Evolutionary conservation across 371 early-diverging fungal species (phyloP).

Genomic region (Mucor lusitanicus): DNA sequence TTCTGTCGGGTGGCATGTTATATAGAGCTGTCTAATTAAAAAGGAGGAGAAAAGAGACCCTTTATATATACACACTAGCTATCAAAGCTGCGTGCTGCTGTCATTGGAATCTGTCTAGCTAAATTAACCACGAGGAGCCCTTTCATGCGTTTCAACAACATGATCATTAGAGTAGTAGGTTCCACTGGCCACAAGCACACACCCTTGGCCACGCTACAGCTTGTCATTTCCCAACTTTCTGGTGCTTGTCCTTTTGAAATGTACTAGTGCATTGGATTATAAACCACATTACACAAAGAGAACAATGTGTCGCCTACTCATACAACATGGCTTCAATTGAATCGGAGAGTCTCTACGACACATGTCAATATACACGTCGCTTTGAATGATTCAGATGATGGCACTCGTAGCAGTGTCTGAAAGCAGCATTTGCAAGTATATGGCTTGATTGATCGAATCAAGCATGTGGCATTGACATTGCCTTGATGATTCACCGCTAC

Average conservation of each 20-base stretch:
- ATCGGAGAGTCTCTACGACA: neutral
- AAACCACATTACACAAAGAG: neutral
- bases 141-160: neutral
- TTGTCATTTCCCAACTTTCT: neutral
- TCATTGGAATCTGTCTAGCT: neutral
- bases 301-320: neutral
- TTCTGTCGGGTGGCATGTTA: constrained; percentile 5
- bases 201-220: neutral
- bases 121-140: neutral
- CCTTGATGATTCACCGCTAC: no score
- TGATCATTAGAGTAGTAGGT: neutral
- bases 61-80: neutral
- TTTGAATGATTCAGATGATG: neutral
- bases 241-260: neutral
- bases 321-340: neutral
- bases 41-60: neutral
- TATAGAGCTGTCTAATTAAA: neutral
- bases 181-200: neutral
- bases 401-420: no score
- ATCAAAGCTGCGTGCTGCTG: neutral
- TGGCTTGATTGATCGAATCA: neutral
- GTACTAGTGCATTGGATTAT: neutral
- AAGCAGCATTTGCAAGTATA: no score
- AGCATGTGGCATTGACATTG: neutral
- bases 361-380: neutral